Percentiles rank a stretch among this genome's conserved stretches.
Evolutionary conservation across 768 basidiomycete species (phyloP).

Genomic region (Hericium alpestre): DNA sequence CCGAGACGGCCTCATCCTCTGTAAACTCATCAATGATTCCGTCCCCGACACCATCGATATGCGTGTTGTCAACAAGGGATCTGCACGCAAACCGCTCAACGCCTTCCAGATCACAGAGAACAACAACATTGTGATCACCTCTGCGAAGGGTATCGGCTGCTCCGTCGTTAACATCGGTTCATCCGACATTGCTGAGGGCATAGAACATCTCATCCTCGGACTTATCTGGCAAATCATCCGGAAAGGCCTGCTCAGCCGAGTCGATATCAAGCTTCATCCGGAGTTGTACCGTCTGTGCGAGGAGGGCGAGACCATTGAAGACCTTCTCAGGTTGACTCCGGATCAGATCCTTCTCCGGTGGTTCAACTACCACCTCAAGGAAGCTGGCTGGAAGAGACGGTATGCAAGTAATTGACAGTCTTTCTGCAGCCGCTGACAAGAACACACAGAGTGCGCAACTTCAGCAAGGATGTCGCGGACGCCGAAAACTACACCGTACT

Average conservation of each 20-base stretch:
- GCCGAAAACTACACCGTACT: slow-evolving; percentile 97
- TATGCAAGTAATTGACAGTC: slow-evolving; percentile 20
- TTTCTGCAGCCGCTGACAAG: neutral
- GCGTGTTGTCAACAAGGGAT: slow-evolving; percentile 91
- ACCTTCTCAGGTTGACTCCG: slow-evolving; percentile 84
- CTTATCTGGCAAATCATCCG: slow-evolving; percentile 99
- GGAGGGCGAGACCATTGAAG: slow-evolving; percentile 94
- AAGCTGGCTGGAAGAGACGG: slow-evolving; percentile 85
- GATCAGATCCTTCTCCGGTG: slow-evolving; percentile 96
- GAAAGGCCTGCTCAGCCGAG: slow-evolving; percentile 82
- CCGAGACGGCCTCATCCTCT: slow-evolving; percentile 90
- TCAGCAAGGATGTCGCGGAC: slow-evolving; percentile 93
- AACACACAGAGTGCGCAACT: slow-evolving; percentile 39
- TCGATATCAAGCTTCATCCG: slow-evolving; percentile 97
- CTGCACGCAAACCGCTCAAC: slow-evolving; percentile 73
- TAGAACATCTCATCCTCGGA: slow-evolving; percentile 94
- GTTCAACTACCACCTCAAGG: slow-evolving; percentile 98
- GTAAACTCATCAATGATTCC: slow-evolving; percentile 98
- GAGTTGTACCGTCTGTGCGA: slow-evolving; percentile 94
- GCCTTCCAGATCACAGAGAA: slow-evolving; percentile 99
- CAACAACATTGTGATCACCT: slow-evolving; percentile 99
- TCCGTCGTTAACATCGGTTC: slow-evolving; percentile 98
- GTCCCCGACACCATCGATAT: slow-evolving; percentile 98
- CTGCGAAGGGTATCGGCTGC: slow-evolving; percentile 95
- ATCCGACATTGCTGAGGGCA: slow-evolving; percentile 80